Conservation (phyloP, 768 basidiomycete species). For the Mycena capillaripes region DNA sequence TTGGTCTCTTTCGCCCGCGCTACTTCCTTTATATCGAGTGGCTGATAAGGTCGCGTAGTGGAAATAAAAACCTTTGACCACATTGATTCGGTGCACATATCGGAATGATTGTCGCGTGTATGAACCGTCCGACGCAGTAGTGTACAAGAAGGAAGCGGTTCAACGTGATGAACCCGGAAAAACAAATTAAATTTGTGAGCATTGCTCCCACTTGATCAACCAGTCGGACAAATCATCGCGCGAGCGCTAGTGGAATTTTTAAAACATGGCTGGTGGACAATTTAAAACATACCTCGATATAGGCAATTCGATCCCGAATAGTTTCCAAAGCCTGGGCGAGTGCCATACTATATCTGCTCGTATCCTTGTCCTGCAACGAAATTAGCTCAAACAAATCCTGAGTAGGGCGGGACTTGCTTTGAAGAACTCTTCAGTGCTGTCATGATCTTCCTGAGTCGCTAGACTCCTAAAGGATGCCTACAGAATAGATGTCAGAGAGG, state of each 20-base stretch:
- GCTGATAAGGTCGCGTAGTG: too few species aligned
- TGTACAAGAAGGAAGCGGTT: too few species aligned
- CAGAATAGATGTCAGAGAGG: too few species aligned
- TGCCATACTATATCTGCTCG: slow-evolving; percentile 58
- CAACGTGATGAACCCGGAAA: too few species aligned
- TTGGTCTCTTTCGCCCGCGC: too few species aligned
- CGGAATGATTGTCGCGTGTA: too few species aligned
- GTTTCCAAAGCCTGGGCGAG: slow-evolving; percentile 65
- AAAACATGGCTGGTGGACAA: neutral
- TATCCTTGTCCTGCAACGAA: slow-evolving; percentile 55
- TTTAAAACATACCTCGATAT: slow-evolving; percentile 55
- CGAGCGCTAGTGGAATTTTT: slow-evolving; percentile 11
- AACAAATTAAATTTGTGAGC: neutral
- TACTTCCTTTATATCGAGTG: too few species aligned
- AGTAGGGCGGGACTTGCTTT: slow-evolving; percentile 49
- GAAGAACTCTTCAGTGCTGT: slow-evolving; percentile 68
- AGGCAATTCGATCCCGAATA: slow-evolving; percentile 57
- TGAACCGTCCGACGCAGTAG: too few species aligned
- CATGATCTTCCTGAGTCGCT: slow-evolving; percentile 63
- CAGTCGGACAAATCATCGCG: slow-evolving; percentile 9
- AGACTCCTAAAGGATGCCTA: slow-evolving; percentile 42
- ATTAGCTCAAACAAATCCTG: slow-evolving; percentile 44
- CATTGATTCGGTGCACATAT: too few species aligned
- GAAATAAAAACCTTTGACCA: too few species aligned
- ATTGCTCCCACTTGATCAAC: slow-evolving; percentile 27